These are phyloP conservation scores for Chloranthus sessilifolius DNA, from an alignment of 164 flowering plant species.

Conservation along the genomic window DNA sequence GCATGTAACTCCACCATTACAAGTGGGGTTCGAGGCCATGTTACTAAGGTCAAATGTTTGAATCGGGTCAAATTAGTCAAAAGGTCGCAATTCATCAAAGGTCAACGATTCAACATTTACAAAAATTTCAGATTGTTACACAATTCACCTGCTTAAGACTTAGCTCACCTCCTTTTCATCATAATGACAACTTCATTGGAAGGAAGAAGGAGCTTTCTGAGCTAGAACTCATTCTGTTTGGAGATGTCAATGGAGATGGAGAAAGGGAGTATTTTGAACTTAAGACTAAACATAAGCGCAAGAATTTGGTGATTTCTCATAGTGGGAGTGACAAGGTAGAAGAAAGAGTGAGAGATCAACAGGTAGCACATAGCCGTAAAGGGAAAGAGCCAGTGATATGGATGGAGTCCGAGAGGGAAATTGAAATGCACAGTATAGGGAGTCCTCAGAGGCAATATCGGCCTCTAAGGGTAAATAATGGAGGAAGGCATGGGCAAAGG, in stretches of 20 bases:
- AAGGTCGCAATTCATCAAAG: too few species aligned
- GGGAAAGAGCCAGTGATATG: conserved; percentile 80
- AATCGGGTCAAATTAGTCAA: too few species aligned
- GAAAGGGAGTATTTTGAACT: conserved; percentile 79
- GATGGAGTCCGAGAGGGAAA: conserved; percentile 85
- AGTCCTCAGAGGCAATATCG: conserved; percentile 26
- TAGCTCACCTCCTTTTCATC: conserved; percentile 70
- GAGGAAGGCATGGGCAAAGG: conserved; percentile 39
- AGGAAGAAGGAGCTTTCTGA: conserved; percentile 82
- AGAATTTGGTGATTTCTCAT: conserved; percentile 45
- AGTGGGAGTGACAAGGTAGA: conserved; percentile 13
- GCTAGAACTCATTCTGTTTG: conserved; percentile 79
- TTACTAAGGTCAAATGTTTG: too few species aligned
- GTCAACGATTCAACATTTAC: too few species aligned
- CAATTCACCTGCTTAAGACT: too few species aligned
- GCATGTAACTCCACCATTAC: too few species aligned
- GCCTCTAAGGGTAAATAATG: conserved; percentile 25
- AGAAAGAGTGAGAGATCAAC: conserved; percentile 15
- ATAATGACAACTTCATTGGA: conserved; percentile 77
- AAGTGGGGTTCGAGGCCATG: too few species aligned
- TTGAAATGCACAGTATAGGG: conserved; percentile 63
- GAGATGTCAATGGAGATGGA: conserved; percentile 65
- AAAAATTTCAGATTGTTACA: too few species aligned
- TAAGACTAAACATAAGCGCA: conserved; percentile 52
- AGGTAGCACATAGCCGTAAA: conserved; percentile 35